Evolutionary conservation across 2,329 filamentous ascomycete species (phyloP).

Genomic region (Xylaria digitata): DNA sequence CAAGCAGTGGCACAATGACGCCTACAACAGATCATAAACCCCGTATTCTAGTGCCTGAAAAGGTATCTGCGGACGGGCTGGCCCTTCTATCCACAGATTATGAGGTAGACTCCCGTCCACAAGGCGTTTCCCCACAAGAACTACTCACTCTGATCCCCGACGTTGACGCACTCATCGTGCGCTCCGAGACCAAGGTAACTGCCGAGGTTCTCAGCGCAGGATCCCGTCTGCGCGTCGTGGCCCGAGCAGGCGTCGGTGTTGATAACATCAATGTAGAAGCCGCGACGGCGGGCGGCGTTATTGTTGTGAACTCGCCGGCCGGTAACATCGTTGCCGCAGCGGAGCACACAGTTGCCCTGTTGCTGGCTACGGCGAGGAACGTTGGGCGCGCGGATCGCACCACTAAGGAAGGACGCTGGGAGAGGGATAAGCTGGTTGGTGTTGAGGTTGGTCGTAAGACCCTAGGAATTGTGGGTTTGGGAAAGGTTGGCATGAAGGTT

Average conservation of each 20-base stretch:
- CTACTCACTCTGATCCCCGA: constrained; percentile 73
- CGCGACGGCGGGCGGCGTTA: constrained; percentile 78
- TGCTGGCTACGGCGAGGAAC: constrained; percentile 80
- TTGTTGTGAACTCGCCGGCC: constrained; percentile 82
- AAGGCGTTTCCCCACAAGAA: constrained; percentile 68
- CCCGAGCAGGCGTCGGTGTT: constrained; percentile 82
- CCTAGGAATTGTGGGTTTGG: constrained; percentile 79
- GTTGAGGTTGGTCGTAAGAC: constrained; percentile 83
- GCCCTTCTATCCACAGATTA: constrained; percentile 73
- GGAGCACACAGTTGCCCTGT: constrained; percentile 79
- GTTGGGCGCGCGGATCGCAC: constrained; percentile 76
- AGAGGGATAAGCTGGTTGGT: constrained; percentile 78
- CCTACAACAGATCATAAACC: constrained; percentile 17
- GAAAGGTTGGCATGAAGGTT: constrained; percentile 86
- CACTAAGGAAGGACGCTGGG: constrained; percentile 79
- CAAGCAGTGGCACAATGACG: constrained; percentile 23
- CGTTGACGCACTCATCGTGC: constrained; percentile 82
- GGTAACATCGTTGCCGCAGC: constrained; percentile 86
- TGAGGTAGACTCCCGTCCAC: constrained; percentile 75
- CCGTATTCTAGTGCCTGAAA: constrained; percentile 79
- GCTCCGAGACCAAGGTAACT: constrained; percentile 85
- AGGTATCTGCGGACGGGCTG: constrained; percentile 82
- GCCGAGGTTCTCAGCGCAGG: constrained; percentile 70
- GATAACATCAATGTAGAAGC: constrained; percentile 83
- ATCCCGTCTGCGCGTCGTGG: constrained; percentile 79